A percentile compares a stretch with the other conserved stretches of the same genome.
phyloP scores from a whole-genome alignment of 306 rosid genomes.

The Trifolium fragiferum region DNA sequence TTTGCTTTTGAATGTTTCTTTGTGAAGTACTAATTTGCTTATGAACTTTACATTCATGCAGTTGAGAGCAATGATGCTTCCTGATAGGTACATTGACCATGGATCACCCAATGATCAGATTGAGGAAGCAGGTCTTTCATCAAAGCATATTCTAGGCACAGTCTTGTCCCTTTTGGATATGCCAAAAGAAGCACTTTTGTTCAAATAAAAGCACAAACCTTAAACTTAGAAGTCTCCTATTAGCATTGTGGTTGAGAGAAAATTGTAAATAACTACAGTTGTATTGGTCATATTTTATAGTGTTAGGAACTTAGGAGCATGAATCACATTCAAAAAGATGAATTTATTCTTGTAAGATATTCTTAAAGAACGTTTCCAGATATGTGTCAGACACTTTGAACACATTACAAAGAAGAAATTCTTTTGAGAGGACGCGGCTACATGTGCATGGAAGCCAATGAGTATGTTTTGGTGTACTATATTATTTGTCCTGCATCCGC shows the following conservation, averaged over 20 bases:
- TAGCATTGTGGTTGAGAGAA: constrained; percentile 11
- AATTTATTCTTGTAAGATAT: background rate
- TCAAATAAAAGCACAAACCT: constrained; percentile 45
- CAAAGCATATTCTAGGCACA: constrained; percentile 77
- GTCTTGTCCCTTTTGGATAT: constrained; percentile 70
- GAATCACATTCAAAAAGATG: constrained; percentile 15
- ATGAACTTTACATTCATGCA: constrained; percentile 42
- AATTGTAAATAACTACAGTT: constrained; percentile 30
- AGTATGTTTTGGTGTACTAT: too few relatives aligned
- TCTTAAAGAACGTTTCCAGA: background rate
- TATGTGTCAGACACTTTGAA: background rate
- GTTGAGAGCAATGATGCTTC: constrained; percentile 91
- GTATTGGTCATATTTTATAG: background rate
- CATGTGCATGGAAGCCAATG: too few relatives aligned
- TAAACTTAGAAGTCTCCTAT: constrained; percentile 3
- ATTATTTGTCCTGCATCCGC: too few relatives aligned
- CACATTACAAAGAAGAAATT: background rate
- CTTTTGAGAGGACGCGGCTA: too few relatives aligned
- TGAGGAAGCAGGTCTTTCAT: constrained; percentile 78
- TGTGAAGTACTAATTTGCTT: constrained; percentile 8
- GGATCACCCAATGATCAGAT: constrained; percentile 76
- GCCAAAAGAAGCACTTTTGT: constrained; percentile 73
- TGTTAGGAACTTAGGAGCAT: background rate
- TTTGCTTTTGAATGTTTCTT: background rate
- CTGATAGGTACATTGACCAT: constrained; percentile 90